These are phyloP conservation scores for Phanerodontia chrysosporium DNA, from an alignment of 768 basidiomycete species.

Conservation along the genomic window DNA sequence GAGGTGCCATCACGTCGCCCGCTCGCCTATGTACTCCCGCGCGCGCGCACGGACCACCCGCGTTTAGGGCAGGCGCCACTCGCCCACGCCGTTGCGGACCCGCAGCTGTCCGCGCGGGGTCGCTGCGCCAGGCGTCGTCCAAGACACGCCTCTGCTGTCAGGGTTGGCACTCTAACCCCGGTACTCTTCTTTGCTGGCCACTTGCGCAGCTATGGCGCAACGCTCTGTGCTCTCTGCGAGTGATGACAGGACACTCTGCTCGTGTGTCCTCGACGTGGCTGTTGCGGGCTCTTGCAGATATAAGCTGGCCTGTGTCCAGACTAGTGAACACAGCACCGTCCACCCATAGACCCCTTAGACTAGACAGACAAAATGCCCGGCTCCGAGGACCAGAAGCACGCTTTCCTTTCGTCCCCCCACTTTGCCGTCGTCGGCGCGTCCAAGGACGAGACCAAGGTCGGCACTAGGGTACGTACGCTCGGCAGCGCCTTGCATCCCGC, in stretches of 20 bases:
- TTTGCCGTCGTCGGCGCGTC: slow-evolving; percentile 85
- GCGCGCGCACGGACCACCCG: slow-evolving; percentile 24
- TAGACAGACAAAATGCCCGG: slow-evolving; percentile 17
- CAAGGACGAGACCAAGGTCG: slow-evolving; percentile 73
- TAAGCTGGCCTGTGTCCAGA: neutral
- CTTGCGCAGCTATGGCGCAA: neutral
- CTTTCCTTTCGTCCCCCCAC: slow-evolving; percentile 56
- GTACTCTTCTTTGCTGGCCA: neutral
- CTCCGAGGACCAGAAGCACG: slow-evolving; percentile 39
- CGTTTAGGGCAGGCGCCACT: slow-evolving; percentile 19
- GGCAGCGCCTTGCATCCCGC: neutral
- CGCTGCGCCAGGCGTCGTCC: slow-evolving; percentile 1
- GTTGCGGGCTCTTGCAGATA: neutral
- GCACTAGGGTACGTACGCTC: slow-evolving; percentile 55
- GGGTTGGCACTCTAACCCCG: neutral
- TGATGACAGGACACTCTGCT: neutral
- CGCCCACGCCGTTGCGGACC: neutral
- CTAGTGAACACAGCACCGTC: neutral
- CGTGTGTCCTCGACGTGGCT: neutral
- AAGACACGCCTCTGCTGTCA: neutral
- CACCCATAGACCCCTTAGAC: neutral
- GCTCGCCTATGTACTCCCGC: slow-evolving; percentile 16
- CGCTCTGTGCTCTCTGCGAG: neutral
- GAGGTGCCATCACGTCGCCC: slow-evolving; percentile 17
- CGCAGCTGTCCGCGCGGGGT: slow-evolving; percentile 7